Evolutionary conservation across 1,139 yeast genomes (phyloP), one percentile per base, ranked within the genome.

Genomic region (Pichia inconspicua): DNA sequence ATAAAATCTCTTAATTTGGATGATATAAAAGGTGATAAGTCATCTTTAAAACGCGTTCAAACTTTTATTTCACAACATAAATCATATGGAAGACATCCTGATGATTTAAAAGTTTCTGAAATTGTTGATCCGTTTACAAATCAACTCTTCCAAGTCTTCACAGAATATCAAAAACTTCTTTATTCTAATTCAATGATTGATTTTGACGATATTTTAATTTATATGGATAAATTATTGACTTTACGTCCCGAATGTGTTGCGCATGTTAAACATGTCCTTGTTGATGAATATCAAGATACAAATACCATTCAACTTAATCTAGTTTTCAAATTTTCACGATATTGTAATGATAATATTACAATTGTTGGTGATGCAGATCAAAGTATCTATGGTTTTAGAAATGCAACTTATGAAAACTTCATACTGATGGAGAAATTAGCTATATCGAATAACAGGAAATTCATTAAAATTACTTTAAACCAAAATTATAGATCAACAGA

Each of bases 321-420:
- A 43, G 75, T 87, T 73, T 75, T 74, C 52, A 68, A 71, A 22
- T 73, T 90, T 54, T 53, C 63, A 0, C 66, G 67, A 5, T 63
- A 58, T 9, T 60, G 64, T n/a, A 58, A 66, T 44, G 52, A 64
- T 42, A 82, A 82, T 53, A 72, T 90, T 9, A 86, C 97, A 0
- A 80, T 89, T 1, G 97, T 92, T 0, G 98, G 98, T 1, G 98
- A 92, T 59, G 96, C 97, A 0, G 97, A 92, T 65, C 97, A 92
- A 64, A 83, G 96, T 60, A 92, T 92, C 30, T 92, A 92, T 62
- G 88, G 83, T 0, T 90, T 90, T 56, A 71, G 98, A 53, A 81
- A 85, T 57, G 97, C 97, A 0, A 80, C 80, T 41, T 72, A 83
- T 0, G 69, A 70, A 15, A 89, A 87, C 58, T 87, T 92, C 58